Evolutionary conservation across 768 basidiomycete genomes (phyloP).

Genomic region (Dentipellis sp.): DNA sequence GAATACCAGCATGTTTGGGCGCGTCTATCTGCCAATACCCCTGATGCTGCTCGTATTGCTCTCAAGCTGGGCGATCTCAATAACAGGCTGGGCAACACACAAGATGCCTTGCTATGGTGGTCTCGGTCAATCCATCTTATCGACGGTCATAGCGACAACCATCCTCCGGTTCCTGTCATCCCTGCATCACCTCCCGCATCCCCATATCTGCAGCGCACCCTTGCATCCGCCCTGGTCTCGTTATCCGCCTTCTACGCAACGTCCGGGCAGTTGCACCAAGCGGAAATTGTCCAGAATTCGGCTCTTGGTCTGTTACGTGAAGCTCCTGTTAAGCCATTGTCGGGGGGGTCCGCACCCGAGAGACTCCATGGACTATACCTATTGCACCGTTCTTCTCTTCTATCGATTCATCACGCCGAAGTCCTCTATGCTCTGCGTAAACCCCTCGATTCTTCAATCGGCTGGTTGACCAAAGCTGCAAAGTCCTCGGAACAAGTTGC

Average conservation of each 20-base stretch:
- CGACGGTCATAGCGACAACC: constrained; percentile 21
- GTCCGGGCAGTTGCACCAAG: constrained; percentile 43
- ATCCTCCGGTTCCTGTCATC: constrained; percentile 18
- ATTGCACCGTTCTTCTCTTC: constrained; percentile 64
- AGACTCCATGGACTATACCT: constrained; percentile 56
- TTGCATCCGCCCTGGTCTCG: constrained; percentile 56
- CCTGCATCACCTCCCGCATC: constrained; percentile 39
- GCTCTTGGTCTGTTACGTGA: constrained; percentile 46
- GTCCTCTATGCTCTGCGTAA: constrained; percentile 45
- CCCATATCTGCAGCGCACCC: constrained; percentile 53
- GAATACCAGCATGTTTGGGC: constrained; percentile 55
- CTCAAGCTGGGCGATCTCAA: constrained; percentile 61
- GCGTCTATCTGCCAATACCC: constrained; percentile 27
- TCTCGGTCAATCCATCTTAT: constrained; percentile 39
- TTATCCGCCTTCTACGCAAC: constrained; percentile 63
- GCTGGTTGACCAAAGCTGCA: constrained; percentile 51
- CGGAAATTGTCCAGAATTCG: constrained; percentile 46
- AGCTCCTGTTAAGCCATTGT: constrained; percentile 36
- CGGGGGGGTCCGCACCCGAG: constrained; percentile 38
- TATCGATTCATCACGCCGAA: constrained; percentile 68
- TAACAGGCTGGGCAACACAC: constrained; percentile 40
- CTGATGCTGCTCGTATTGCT: constrained; percentile 46
- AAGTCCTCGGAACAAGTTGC: constrained; percentile 61
- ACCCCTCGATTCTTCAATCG: constrained; percentile 37
- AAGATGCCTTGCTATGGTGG: constrained; percentile 65